Evolutionary conservation across 768 basidiomycete species (phyloP).

Genomic region (Thelephora ganbajun): DNA sequence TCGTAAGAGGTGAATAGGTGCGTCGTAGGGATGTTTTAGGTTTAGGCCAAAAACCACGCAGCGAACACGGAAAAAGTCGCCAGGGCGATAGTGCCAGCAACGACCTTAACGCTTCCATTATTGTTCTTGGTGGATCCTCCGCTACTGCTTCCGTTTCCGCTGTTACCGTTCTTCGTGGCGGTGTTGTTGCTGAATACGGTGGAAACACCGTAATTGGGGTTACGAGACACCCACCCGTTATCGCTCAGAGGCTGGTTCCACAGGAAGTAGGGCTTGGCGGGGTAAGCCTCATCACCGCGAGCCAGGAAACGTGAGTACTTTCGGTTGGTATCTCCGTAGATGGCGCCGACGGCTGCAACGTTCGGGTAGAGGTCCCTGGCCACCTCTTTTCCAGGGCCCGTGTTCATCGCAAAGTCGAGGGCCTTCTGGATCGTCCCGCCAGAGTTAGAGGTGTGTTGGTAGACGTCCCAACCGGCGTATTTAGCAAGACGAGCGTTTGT

Average conservation of each 20-base stretch:
- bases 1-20: too few species aligned
- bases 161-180: too few species aligned
- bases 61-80: too few species aligned
- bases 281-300: slow-evolving; percentile 22
- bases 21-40: too few species aligned
- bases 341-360: slow-evolving; percentile 40
- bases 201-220: background rate
- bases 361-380: slow-evolving; percentile 37
- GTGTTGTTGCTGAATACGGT: too few species aligned
- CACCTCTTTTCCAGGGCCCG: slow-evolving; percentile 18
- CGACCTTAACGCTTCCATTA: too few species aligned
- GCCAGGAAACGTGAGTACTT: slow-evolving; percentile 37
- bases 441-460: slow-evolving; percentile 33
- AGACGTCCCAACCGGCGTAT: slow-evolving; percentile 30
- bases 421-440: slow-evolving; percentile 47
- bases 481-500: slow-evolving; percentile 41
- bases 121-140: too few species aligned
- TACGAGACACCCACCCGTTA: slow-evolving; percentile 9
- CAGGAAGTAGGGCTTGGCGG: slow-evolving; percentile 32
- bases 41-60: too few species aligned
- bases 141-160: too few species aligned
- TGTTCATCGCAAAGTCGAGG: slow-evolving; percentile 38
- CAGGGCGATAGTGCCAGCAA: too few species aligned
- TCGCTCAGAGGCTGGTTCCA: slow-evolving; percentile 42
- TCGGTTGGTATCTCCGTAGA: slow-evolving; percentile 48